Evolutionary conservation across 352 stramenopile genomes (phyloP).

Genomic region (Blastocystis sp.): DNA sequence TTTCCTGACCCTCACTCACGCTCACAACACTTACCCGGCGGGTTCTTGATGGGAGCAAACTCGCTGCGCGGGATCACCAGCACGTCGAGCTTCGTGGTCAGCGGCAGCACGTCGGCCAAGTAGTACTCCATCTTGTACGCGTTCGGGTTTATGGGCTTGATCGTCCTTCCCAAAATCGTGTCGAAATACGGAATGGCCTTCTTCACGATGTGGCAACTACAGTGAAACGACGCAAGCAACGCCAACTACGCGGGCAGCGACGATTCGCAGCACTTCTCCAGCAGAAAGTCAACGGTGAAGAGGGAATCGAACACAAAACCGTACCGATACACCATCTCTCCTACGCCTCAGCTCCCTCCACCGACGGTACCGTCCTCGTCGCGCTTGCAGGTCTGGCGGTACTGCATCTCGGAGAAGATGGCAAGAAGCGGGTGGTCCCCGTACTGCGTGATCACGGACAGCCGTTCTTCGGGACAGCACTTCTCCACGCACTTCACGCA

Average conservation of each 20-base stretch:
- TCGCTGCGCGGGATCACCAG: conserved; percentile 39
- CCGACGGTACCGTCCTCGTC: neutral
- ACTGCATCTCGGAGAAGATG: conserved; percentile 43
- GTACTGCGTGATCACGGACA: conserved; percentile 57
- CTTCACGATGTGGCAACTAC: conserved; percentile 73
- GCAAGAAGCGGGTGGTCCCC: conserved; percentile 23
- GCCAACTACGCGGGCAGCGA: conserved; percentile 27
- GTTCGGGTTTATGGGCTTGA: conserved; percentile 60
- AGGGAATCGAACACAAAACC: conserved; percentile 57
- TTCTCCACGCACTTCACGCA: conserved; percentile 72
- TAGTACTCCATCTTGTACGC: conserved; percentile 66
- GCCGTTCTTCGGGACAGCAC: conserved; percentile 52
- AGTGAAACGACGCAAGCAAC: neutral
- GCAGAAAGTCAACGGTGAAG: conserved; percentile 24
- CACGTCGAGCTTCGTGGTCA: neutral
- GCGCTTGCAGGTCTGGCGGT: conserved; percentile 45
- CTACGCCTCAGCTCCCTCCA: neutral
- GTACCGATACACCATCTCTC: conserved; percentile 38
- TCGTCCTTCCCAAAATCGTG: conserved; percentile 47
- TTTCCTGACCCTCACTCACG: neutral
- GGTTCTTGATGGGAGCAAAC: conserved; percentile 30
- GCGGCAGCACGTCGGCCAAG: conserved; percentile 21
- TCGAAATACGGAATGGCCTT: conserved; percentile 70
- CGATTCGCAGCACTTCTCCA: conserved; percentile 8
- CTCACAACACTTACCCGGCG: neutral